Conservation (phyloP, 2,329 filamentous ascomycete genomes). For the Nannizzia gypsea region DNA sequence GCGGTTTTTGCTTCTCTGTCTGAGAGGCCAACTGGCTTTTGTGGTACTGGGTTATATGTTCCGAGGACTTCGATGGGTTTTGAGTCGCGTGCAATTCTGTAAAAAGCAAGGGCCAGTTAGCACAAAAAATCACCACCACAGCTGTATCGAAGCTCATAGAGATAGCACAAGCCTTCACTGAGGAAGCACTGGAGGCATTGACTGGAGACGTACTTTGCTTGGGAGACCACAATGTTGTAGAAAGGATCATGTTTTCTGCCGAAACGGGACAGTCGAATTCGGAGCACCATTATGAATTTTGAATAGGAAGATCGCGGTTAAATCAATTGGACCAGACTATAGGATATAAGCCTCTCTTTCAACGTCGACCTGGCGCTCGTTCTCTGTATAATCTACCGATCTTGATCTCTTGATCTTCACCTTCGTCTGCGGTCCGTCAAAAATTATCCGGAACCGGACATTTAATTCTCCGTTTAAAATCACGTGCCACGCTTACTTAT, state of each 20-base stretch:
- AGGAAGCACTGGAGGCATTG: neutral
- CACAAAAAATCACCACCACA: neutral
- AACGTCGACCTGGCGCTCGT: neutral
- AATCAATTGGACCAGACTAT: neutral
- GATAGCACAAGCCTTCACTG: neutral
- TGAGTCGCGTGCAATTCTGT: slow-evolving; percentile 70
- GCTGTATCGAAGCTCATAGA: neutral
- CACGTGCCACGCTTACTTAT: neutral
- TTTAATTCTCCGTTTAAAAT: neutral
- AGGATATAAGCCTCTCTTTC: neutral
- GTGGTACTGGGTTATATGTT: slow-evolving; percentile 50
- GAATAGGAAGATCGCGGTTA: neutral
- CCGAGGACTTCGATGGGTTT: slow-evolving; percentile 87
- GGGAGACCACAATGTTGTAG: slow-evolving; percentile 94
- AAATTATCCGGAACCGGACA: neutral
- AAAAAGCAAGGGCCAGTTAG: neutral
- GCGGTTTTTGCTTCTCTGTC: slow-evolving; percentile 41
- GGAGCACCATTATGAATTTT: slow-evolving; percentile 63
- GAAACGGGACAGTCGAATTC: slow-evolving; percentile 88
- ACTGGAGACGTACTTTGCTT: slow-evolving; percentile 56
- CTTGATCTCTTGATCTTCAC: neutral
- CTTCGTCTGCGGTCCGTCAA: neutral
- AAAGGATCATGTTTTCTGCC: slow-evolving; percentile 78
- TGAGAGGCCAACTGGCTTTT: slow-evolving; percentile 38
- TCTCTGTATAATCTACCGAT: neutral